Conservation (phyloP, 2,329 filamentous ascomycete species). For the Cercospora beticola region DNA sequence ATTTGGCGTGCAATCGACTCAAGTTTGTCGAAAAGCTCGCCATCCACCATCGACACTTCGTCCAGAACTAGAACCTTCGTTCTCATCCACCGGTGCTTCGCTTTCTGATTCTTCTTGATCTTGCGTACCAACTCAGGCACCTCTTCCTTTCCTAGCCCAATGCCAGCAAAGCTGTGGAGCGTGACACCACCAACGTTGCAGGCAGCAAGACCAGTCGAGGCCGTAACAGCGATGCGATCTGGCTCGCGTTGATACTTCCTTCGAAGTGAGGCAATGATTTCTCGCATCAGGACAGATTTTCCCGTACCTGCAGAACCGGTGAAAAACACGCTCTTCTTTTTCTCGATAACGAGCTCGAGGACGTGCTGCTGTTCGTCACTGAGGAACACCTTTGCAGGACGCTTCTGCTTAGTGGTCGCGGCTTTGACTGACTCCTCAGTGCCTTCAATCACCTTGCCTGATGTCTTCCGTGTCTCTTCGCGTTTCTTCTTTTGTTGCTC, state of each 20-base stretch:
- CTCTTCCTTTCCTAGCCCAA: constrained; percentile 89
- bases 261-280: constrained; percentile 80
- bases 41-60: constrained; percentile 98
- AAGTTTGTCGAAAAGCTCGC: constrained; percentile 93
- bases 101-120: constrained; percentile 83
- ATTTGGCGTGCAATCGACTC: constrained; percentile 82
- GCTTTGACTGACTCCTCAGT: constrained; percentile 52
- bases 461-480: constrained; percentile 59
- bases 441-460: constrained; percentile 44
- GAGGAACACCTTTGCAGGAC: constrained; percentile 63
- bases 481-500: constrained; percentile 73
- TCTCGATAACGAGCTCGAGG: constrained; percentile 74
- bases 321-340: constrained; percentile 90
- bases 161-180: constrained; percentile 91
- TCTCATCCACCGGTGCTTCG: constrained; percentile 81
- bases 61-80: constrained; percentile 89
- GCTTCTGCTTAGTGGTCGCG: constrained; percentile 46
- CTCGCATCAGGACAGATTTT: constrained; percentile 91
- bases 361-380: constrained; percentile 86
- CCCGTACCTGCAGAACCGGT: constrained; percentile 92
- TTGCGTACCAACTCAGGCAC: constrained; percentile 80
- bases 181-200: constrained; percentile 97
- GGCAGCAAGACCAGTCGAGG: constrained; percentile 90
- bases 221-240: constrained; percentile 87
- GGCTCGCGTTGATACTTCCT: constrained; percentile 73